Percentiles rank a stretch among this genome's conserved stretches.
Conservation (phyloP, 164 flowering plant genomes). For the Santalum album region DNA sequence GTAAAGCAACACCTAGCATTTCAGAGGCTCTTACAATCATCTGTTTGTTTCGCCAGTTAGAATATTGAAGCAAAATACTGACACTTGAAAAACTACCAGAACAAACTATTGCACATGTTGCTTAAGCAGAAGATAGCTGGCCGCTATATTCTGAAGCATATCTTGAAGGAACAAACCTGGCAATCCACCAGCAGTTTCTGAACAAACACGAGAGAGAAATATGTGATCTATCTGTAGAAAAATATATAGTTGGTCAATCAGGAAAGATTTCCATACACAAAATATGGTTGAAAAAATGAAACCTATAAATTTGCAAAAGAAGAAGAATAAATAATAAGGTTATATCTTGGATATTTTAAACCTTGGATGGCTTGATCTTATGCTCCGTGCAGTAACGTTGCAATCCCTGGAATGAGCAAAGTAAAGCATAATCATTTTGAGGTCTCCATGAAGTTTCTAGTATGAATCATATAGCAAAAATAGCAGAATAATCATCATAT, state of each 20-base stretch:
- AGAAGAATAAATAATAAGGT: background rate
- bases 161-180: conserved; percentile 56
- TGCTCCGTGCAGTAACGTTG: conserved; percentile 96
- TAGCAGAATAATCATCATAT: background rate
- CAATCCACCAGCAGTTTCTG: conserved; percentile 98
- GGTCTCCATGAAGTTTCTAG: too few species aligned
- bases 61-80: background rate
- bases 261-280: background rate
- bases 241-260: conserved; percentile 1
- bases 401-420: conserved; percentile 68
- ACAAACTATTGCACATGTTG: background rate
- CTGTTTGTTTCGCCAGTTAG: background rate
- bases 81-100: background rate
- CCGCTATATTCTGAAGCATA: background rate
- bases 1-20: background rate
- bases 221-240: conserved; percentile 82
- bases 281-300: background rate
- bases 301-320: background rate
- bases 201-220: conserved; percentile 92
- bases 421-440: background rate
- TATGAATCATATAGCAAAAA: background rate
- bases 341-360: conserved; percentile 15
- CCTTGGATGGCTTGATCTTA: conserved; percentile 92
- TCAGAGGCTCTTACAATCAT: background rate
- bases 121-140: background rate